Evolutionary conservation across 2,329 filamentous ascomycete species (phyloP).

Genomic region (Teratosphaeria destructans): DNA sequence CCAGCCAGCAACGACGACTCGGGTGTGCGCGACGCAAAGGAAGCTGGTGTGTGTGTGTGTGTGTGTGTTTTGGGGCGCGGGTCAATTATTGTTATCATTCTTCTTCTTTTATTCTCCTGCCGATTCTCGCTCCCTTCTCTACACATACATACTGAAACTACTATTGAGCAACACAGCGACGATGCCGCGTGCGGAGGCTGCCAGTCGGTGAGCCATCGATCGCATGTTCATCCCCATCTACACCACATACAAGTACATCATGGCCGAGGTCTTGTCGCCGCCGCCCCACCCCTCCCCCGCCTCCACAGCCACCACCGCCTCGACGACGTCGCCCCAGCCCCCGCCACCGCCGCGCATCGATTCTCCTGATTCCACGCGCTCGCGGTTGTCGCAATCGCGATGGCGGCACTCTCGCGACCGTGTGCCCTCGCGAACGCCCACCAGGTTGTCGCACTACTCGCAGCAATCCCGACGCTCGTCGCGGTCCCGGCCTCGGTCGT

Average conservation of each 20-base stretch:
- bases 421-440: constrained; percentile 63
- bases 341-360: constrained; percentile 1
- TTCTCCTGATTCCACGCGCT: neutral
- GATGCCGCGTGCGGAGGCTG: neutral
- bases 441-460: constrained; percentile 76
- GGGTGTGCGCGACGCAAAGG: neutral
- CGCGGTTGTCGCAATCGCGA: neutral
- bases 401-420: constrained; percentile 6
- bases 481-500: constrained; percentile 59
- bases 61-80: neutral
- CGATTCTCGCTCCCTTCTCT: neutral
- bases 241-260: neutral
- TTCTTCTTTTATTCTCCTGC: no score
- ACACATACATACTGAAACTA: no score
- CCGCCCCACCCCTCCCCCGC: neutral
- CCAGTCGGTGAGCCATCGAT: neutral
- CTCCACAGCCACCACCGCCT: constrained; percentile 2
- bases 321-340: constrained; percentile 1
- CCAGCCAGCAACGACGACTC: neutral
- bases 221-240: no score
- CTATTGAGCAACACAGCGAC: neutral
- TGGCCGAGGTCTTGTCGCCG: constrained; percentile 11
- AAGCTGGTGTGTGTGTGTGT: neutral
- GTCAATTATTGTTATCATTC: no score
- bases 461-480: constrained; percentile 45